Evolutionary conservation across 768 basidiomycete species (phyloP).

Genomic region (Mycena latifolia): DNA sequence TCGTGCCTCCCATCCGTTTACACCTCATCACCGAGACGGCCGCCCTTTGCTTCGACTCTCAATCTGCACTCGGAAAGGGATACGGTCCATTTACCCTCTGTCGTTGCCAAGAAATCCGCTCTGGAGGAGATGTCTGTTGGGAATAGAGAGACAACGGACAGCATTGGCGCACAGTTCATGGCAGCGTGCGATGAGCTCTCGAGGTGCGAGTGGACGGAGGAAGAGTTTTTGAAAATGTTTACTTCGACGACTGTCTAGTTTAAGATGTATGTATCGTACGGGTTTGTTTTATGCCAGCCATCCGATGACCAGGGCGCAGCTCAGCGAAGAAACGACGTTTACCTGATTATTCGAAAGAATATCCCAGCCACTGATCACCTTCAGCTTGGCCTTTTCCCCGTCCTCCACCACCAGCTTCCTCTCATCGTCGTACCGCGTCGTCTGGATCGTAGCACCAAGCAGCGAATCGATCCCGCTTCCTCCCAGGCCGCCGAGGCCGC

Average conservation of each 20-base stretch:
- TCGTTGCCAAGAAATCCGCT: conserved; percentile 1
- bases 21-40: conserved; percentile 22
- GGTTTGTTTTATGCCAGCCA: background rate
- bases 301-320: conserved; percentile 6
- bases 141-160: background rate
- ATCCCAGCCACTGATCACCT: conserved; percentile 73
- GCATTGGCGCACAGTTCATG: conserved; percentile 15
- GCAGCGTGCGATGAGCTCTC: conserved; percentile 32
- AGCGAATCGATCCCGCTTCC: conserved; percentile 89
- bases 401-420: conserved; percentile 77
- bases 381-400: conserved; percentile 45
- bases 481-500: conserved; percentile 79
- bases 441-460: conserved; percentile 89
- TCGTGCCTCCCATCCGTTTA: conserved; percentile 13
- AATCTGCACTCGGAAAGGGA: conserved; percentile 18
- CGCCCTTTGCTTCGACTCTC: conserved; percentile 28
- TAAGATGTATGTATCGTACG: too few relatives aligned
- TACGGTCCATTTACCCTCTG: background rate
- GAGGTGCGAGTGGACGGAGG: conserved; percentile 34
- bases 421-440: conserved; percentile 76
- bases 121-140: background rate
- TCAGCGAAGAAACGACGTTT: conserved; percentile 40
- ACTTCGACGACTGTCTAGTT: conserved; percentile 10
- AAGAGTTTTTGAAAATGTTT: conserved; percentile 34
- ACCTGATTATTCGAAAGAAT: conserved; percentile 90